Evolutionary conservation across 2,329 filamentous ascomycete species (phyloP).

Genomic region (Fusarium goolgardi): DNA sequence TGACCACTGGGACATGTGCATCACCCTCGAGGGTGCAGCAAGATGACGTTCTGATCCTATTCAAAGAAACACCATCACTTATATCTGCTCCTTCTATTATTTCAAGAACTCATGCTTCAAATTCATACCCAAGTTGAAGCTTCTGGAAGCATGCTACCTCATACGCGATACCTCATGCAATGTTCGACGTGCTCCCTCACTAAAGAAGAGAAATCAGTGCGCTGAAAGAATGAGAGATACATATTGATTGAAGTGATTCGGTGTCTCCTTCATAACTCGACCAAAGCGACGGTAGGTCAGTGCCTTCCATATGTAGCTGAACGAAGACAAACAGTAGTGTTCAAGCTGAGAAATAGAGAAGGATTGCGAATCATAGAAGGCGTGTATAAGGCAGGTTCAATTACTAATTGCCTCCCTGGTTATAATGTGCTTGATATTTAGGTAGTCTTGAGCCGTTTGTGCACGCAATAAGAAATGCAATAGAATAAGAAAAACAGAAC

Average conservation of each 20-base stretch:
- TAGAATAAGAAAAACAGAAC: neutral
- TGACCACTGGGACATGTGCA: neutral
- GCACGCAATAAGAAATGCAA: neutral
- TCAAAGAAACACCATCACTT: no score
- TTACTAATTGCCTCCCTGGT: neutral
- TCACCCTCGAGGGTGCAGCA: neutral
- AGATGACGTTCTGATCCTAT: no score
- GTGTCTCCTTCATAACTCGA: neutral
- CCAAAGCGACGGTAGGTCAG: neutral
- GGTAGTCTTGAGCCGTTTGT: neutral
- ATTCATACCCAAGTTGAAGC: neutral
- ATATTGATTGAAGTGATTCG: neutral
- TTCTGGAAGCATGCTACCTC: no score
- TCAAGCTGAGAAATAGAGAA: neutral
- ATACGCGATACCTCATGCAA: no score
- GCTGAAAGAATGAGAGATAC: no score
- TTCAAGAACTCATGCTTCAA: neutral
- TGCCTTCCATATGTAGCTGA: neutral
- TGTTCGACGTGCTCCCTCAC: no score
- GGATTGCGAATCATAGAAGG: no score
- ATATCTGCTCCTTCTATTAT: no score
- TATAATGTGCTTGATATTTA: neutral
- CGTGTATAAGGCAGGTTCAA: neutral
- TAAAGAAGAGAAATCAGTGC: no score
- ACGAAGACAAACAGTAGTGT: neutral